phyloP scores from a whole-genome alignment of 2,329 filamentous ascomycete species.

The Aspergillus neotritici region DNA sequence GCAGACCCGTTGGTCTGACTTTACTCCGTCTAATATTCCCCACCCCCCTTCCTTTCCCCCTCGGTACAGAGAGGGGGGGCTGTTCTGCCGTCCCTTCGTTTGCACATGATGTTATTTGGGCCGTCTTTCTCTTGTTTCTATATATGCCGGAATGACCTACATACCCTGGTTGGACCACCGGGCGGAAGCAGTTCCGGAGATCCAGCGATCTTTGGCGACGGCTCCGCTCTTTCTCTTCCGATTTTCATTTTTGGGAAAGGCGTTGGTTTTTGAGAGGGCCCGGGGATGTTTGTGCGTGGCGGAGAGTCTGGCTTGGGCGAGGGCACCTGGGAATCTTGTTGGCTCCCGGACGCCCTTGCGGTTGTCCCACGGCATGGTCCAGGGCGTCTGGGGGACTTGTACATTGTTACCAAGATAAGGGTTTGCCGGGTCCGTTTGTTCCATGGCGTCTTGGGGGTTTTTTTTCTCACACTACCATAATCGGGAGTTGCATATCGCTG shows the following conservation, averaged over 20 bases:
- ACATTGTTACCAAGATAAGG: conserved; percentile 21
- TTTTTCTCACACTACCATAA: conserved; percentile 1
- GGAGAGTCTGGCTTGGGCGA: not conserved
- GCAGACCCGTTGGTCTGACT: too few species aligned
- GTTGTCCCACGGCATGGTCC: conserved; percentile 5
- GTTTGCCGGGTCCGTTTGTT: conserved; percentile 6
- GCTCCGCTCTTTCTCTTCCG: not conserved
- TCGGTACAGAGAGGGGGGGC: too few species aligned
- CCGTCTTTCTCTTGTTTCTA: conserved; percentile 11
- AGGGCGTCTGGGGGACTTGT: conserved; percentile 21
- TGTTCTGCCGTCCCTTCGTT: conserved; percentile 3
- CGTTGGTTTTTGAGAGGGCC: conserved; percentile 7
- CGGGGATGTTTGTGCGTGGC: not conserved
- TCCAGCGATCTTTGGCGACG: not conserved
- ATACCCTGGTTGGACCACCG: conserved; percentile 10
- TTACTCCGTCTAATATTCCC: too few species aligned
- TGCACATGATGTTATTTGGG: conserved; percentile 9
- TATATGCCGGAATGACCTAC: conserved; percentile 23
- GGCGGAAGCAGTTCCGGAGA: not conserved
- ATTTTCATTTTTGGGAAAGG: conserved; percentile 6
- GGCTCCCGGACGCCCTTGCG: conserved; percentile 2
- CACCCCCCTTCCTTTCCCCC: too few species aligned
- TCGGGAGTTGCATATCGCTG: not conserved
- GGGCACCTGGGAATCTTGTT: too few species aligned
- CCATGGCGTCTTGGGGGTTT: conserved; percentile 16